Evolutionary conservation across 345 rosid genomes (phyloP).

Genomic region (Aethionema arabicum): DNA sequence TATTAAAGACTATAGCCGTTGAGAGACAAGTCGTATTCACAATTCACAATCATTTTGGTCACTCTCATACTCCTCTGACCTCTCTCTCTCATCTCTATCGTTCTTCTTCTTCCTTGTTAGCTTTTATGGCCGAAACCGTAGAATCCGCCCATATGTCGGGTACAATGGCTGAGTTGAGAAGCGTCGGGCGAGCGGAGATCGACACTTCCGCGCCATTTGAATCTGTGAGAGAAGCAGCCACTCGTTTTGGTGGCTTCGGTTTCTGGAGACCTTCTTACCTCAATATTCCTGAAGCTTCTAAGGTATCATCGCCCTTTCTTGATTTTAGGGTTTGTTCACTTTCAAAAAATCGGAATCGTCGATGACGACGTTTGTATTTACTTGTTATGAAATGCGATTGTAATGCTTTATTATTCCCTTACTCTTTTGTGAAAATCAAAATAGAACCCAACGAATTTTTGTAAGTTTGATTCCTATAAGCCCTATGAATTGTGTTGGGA

Average conservation of each 20-base stretch:
- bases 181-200: conserved; percentile 61
- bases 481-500: too few relatives aligned
- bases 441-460: too few relatives aligned
- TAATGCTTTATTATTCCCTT: too few relatives aligned
- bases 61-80: conserved; percentile 17
- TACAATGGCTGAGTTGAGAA: too few relatives aligned
- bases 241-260: conserved; percentile 85
- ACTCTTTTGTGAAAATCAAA: too few relatives aligned
- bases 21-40: too few relatives aligned
- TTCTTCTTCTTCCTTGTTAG: conserved; percentile 17
- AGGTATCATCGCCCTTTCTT: conserved; percentile 26
- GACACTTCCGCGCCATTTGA: conserved; percentile 96
- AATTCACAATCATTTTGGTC: conserved; percentile 20
- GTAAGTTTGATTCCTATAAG: too few relatives aligned
- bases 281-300: conserved; percentile 41
- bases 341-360: too few relatives aligned
- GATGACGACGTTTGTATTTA: too few relatives aligned
- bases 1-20: too few relatives aligned
- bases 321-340: conserved; percentile 19
- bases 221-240: conserved; percentile 89
- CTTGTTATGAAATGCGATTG: too few relatives aligned
- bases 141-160: conserved; percentile 27
- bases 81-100: conserved; percentile 2
- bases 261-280: conserved; percentile 78
- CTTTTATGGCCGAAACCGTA: conserved; percentile 40